Evolutionary conservation across 805 yeast species (phyloP).

Genomic region (Metschnikowia henanensis): DNA sequence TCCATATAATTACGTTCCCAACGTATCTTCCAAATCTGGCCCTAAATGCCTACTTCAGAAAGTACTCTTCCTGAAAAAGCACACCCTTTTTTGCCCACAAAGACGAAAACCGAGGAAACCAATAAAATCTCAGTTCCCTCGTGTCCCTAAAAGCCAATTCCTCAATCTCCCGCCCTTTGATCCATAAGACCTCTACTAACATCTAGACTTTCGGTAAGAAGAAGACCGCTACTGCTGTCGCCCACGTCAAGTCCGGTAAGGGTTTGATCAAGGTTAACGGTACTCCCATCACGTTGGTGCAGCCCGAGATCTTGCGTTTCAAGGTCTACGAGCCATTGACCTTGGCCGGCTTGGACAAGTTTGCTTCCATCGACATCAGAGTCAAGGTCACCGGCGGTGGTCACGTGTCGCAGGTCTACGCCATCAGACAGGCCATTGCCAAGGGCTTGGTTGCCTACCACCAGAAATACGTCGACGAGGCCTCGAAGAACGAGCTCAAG

Average conservation of each 20-base stretch:
- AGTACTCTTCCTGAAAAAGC: too few species aligned
- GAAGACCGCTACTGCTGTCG: constrained; percentile 99
- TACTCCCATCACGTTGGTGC: constrained; percentile 97
- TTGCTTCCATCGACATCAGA: constrained; percentile 97
- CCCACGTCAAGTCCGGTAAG: constrained; percentile 99
- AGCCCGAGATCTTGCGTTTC: constrained; percentile 99
- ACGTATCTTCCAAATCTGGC: too few species aligned
- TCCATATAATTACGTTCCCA: too few species aligned
- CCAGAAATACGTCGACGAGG: constrained; percentile 99
- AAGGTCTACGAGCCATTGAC: constrained; percentile 99
- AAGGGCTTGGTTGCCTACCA: constrained; percentile 99
- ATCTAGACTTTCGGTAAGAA: constrained; percentile 97
- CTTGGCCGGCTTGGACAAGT: constrained; percentile 98
- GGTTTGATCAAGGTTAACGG: constrained; percentile 99
- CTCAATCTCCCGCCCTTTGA: too few species aligned
- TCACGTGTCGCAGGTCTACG: constrained; percentile 99
- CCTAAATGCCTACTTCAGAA: too few species aligned
- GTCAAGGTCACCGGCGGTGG: constrained; percentile 99
- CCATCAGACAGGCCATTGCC: constrained; percentile 99
- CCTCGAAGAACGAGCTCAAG: constrained; percentile 99
- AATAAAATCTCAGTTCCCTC: too few species aligned
- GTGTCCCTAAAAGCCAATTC: too few species aligned
- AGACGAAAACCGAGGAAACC: too few species aligned
- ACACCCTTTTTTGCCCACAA: too few species aligned
- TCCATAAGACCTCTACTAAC: constrained; percentile 14